Evolutionary conservation across 768 basidiomycete species (phyloP).

Genomic region (Pleurotus eryngii): DNA sequence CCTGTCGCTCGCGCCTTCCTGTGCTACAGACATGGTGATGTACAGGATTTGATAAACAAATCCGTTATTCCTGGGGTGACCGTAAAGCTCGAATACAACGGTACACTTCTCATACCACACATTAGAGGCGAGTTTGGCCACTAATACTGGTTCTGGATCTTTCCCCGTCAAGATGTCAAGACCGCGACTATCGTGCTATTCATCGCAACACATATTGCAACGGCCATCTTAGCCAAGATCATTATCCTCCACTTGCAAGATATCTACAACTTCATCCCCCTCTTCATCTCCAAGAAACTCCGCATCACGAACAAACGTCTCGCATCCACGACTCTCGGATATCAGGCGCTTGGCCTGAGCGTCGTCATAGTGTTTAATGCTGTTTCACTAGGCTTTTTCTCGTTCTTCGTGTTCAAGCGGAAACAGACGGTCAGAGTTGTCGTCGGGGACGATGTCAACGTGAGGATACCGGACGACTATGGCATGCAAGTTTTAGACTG

Average conservation of each 20-base stretch:
- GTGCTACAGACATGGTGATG: constrained; percentile 9
- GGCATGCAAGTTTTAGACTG: constrained; percentile 2
- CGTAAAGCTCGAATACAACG: constrained; percentile 12
- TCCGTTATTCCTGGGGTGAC: constrained; percentile 12
- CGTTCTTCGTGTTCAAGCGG: constrained; percentile 10
- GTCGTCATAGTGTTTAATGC: constrained; percentile 4
- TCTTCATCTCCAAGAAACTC: constrained; percentile 11
- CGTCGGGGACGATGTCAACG: constrained; percentile 1
- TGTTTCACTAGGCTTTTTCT: constrained; percentile 9
- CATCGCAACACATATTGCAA: constrained; percentile 11
- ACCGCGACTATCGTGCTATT: constrained; percentile 14
- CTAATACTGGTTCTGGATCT: neutral
- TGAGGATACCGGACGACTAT: constrained; percentile 2
- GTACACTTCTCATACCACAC: neutral
- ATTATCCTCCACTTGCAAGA: constrained; percentile 14
- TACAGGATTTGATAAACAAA: constrained; percentile 9
- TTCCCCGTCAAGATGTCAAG: constrained; percentile 8
- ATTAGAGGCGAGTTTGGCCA: neutral
- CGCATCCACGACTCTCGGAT: constrained; percentile 10
- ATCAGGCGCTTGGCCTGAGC: constrained; percentile 10
- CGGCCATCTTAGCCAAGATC: constrained; percentile 9
- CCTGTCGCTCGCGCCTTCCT: too few species aligned
- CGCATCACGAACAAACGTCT: constrained; percentile 1
- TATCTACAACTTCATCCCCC: constrained; percentile 13
- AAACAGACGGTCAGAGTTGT: constrained; percentile 7